Evolutionary conservation across 495 filamentous ascomycete genomes (phyloP), one percentile per base, ranked within the genome.

Genomic region (Penicillium coprophilum): DNA sequence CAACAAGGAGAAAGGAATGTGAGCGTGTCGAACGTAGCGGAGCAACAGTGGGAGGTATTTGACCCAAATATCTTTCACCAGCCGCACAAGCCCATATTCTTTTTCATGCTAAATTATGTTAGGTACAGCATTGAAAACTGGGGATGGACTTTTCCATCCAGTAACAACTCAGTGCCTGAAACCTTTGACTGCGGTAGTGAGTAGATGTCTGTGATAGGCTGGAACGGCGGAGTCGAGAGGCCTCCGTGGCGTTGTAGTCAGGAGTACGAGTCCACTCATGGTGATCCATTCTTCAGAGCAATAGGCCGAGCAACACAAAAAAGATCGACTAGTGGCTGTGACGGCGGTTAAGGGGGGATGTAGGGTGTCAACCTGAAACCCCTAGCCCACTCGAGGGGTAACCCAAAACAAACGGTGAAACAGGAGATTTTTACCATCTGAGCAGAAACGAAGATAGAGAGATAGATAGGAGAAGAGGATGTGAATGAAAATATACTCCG

Each of bases 1-100:
- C 60, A 61, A 60, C 57, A 62, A 62, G 52, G 55, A 62, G 60
- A 66, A 66, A 57, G 57, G 65, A 64, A 64, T 62, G 66, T 51
- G 54, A 57, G 57, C 46, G 57, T 62, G 58, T 54, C 59, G 41
- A 59, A 60, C 59, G 52, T 59, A 12, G 49, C 31, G 46, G 8
- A 28, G 36, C 23, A 39, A 50, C 32, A 49, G 36, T 61, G 50
- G 56, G 56, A 50, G 56, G 23, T 49, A 61, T 61, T 57, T 57
- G 52, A 19, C 28, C 20, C 52, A 54, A 54, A 40, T 54, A 54
- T 34, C 41, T 40, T 49, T 30, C 28, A 27, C 52, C 41, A 39
- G 21, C 30, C 41, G 28, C 32, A n/a, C 15, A 23, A 19, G 40
- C 30, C 34, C 44, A 39, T 48, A 4, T 31, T 40, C 13, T 20